Conservation (phyloP, 768 basidiomycete species). For the Erythrobasidium yunnanense region DNA sequence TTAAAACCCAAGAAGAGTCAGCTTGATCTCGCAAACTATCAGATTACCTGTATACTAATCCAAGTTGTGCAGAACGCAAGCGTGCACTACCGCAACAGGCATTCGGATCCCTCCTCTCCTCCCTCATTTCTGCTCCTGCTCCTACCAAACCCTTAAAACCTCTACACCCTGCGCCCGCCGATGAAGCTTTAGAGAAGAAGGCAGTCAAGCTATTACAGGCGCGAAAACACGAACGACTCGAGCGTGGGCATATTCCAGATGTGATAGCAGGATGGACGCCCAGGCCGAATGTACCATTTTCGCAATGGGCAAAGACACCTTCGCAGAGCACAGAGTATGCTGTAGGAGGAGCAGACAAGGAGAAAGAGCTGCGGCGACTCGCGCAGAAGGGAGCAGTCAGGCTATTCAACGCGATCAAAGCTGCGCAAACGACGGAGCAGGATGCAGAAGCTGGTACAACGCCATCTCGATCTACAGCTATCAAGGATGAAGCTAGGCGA, state of each 20-base stretch:
- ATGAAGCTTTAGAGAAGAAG: constrained; percentile 40
- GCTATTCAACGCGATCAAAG: constrained; percentile 38
- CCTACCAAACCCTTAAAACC: constrained; percentile 22
- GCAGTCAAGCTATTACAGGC: constrained; percentile 31
- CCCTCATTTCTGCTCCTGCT: constrained; percentile 18
- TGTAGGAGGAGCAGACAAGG: constrained; percentile 35
- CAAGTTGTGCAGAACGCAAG: constrained; percentile 21
- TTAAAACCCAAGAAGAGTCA: constrained; percentile 16
- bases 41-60: background rate
- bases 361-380: constrained; percentile 38
- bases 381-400: constrained; percentile 38
- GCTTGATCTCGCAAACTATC: background rate
- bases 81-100: constrained; percentile 23
- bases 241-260: constrained; percentile 37
- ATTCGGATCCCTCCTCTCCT: constrained; percentile 27
- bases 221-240: constrained; percentile 34
- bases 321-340: constrained; percentile 11
- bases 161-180: background rate
- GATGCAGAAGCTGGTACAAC: background rate
- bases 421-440: constrained; percentile 31
- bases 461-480: constrained; percentile 29
- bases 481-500: constrained; percentile 32
- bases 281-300: constrained; percentile 34
- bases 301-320: constrained; percentile 33
- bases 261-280: constrained; percentile 38